Conservation (phyloP, 139 green algal genomes). For the Chlorella vulgaris region DNA sequence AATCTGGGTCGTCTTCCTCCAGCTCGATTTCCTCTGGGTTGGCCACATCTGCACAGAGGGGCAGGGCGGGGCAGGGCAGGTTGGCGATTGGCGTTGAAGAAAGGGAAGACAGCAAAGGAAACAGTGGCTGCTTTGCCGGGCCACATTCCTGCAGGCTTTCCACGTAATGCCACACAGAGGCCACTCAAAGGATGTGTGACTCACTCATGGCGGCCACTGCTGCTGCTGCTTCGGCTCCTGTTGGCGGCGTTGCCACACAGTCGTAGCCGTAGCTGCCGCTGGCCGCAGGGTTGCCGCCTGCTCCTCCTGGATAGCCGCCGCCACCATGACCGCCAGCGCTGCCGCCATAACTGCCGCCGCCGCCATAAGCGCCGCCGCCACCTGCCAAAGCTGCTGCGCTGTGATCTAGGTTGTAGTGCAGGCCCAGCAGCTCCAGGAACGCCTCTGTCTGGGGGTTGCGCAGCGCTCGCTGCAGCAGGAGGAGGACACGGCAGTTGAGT, state of each 20-base stretch:
- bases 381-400: background rate
- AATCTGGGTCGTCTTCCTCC: conserved; percentile 25
- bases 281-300: background rate
- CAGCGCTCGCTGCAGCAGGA: background rate
- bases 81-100: background rate
- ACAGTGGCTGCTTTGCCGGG: no score
- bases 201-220: no score
- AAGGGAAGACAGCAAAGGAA: background rate
- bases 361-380: background rate
- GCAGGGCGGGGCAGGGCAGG: background rate
- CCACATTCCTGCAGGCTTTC: no score
- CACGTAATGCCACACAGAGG: no score
- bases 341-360: background rate
- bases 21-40: conserved; percentile 82
- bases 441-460: conserved; percentile 68
- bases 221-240: no score
- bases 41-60: background rate
- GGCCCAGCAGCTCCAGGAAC: conserved; percentile 75
- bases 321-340: background rate
- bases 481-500: background rate
- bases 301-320: background rate
- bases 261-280: background rate
- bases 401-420: conserved; percentile 66
- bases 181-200: no score
- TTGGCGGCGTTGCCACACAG: no score